Evolutionary conservation across 192 early-diverging fungal genomes (phyloP).

Genomic region (Lobulomyces angularis): DNA sequence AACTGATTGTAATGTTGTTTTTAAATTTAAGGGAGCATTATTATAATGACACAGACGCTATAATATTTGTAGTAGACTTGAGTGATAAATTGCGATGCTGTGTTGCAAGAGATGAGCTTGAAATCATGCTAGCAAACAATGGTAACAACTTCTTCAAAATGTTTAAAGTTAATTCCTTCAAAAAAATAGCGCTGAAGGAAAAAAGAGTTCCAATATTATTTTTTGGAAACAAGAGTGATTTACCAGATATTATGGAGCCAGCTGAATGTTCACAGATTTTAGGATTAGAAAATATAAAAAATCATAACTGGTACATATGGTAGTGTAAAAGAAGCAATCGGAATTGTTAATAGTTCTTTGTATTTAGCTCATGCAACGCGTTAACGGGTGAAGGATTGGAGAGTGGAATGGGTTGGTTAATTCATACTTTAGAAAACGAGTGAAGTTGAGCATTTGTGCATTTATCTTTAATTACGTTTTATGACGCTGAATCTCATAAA

Average conservation of each 20-base stretch:
- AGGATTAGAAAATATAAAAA: constrained; percentile 22
- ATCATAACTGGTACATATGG: constrained; percentile 31
- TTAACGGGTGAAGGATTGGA: constrained; percentile 21
- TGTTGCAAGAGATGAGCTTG: constrained; percentile 25
- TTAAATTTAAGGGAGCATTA: no score
- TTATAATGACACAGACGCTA: constrained; percentile 23
- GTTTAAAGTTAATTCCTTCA: no score
- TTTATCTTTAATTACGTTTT: no score
- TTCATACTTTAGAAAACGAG: no score
- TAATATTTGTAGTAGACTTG: constrained; percentile 28
- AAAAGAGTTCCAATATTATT: constrained; percentile 20
- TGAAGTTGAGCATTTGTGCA: no score
- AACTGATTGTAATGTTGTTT: no score
- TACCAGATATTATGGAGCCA: constrained; percentile 16
- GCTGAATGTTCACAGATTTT: constrained; percentile 20
- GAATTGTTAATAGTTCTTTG: neutral
- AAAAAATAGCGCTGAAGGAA: constrained; percentile 15
- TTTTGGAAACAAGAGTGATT: constrained; percentile 28
- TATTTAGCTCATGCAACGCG: constrained; percentile 16
- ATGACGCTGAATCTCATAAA: no score
- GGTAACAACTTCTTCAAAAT: no score
- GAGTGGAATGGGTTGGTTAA: constrained; percentile 24
- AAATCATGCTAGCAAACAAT: constrained; percentile 12
- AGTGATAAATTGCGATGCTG: constrained; percentile 16
- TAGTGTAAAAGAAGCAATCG: neutral